Percentiles rank a stretch among this genome's conserved stretches.
Conservation (phyloP, 2,329 filamentous ascomycete genomes). For the Hypoxylon sp. region DNA sequence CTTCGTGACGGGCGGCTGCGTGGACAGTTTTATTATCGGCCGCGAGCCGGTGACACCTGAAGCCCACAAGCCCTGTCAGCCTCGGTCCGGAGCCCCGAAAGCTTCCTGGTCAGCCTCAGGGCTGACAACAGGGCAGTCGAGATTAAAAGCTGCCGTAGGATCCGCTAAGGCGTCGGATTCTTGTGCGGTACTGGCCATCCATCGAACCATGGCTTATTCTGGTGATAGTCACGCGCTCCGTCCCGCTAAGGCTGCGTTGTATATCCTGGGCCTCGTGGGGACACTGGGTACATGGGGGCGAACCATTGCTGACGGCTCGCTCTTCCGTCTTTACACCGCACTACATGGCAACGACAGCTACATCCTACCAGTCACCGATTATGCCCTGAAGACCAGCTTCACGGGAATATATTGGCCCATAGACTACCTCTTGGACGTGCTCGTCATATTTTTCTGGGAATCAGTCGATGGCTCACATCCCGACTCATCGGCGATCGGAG, state of each 20-base stretch:
- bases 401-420: slow-evolving; percentile 18
- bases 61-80: background rate
- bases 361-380: slow-evolving; percentile 11
- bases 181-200: background rate
- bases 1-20: background rate
- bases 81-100: background rate
- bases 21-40: background rate
- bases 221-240: background rate
- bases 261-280: slow-evolving; percentile 1
- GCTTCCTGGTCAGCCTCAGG: background rate
- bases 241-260: slow-evolving; percentile 3
- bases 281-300: slow-evolving; percentile 16
- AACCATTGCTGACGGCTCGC: slow-evolving; percentile 11
- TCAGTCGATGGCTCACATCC: slow-evolving; percentile 27
- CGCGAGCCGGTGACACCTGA: background rate
- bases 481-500: slow-evolving; percentile 15
- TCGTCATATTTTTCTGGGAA: slow-evolving; percentile 31
- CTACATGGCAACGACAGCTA: slow-evolving; percentile 2
- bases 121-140: background rate
- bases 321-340: slow-evolving; percentile 4
- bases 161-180: background rate
- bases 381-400: slow-evolving; percentile 18
- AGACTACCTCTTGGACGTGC: slow-evolving; percentile 23
- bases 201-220: background rate
- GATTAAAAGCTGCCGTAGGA: background rate